phyloP scores from a whole-genome alignment of 805 yeast genomes.

The Sugiyamaella mastotermitis region DNA sequence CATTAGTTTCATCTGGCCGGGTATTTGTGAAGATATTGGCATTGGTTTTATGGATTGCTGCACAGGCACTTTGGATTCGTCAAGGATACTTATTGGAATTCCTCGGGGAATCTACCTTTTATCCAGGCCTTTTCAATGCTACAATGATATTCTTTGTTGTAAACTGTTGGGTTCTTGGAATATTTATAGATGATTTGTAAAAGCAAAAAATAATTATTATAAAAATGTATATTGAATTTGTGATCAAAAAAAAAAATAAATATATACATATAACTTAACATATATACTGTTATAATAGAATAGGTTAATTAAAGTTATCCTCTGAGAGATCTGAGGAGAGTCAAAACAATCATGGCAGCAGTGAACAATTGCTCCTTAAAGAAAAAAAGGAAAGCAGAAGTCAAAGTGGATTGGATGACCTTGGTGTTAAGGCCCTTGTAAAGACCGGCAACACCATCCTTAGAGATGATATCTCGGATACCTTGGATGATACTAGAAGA shows the following conservation, averaged over 20 bases:
- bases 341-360: slow-evolving; percentile 50
- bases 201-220: neutral
- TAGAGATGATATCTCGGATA: slow-evolving; percentile 50
- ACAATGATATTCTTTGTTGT: slow-evolving; percentile 53
- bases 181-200: slow-evolving; percentile 43
- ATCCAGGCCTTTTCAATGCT: slow-evolving; percentile 49
- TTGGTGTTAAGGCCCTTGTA: slow-evolving; percentile 80
- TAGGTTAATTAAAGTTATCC: too few relatives aligned
- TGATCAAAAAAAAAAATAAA: too few relatives aligned
- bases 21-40: slow-evolving; percentile 24
- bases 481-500: slow-evolving; percentile 26
- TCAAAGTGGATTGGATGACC: slow-evolving; percentile 73
- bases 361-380: slow-evolving; percentile 80
- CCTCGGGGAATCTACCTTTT: slow-evolving; percentile 60
- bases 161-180: slow-evolving; percentile 56
- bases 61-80: slow-evolving; percentile 74
- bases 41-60: slow-evolving; percentile 53
- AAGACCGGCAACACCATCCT: slow-evolving; percentile 71
- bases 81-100: slow-evolving; percentile 80
- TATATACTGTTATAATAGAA: too few relatives aligned
- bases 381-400: slow-evolving; percentile 85
- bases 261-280: too few relatives aligned
- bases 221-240: neutral
- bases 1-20: slow-evolving; percentile 28
- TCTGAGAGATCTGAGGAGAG: slow-evolving; percentile 30